Percentiles rank a stretch among this genome's conserved stretches.
phyloP scores from a whole-genome alignment of 352 stramenopile genomes.

The Globisporangium paddicum region DNA sequence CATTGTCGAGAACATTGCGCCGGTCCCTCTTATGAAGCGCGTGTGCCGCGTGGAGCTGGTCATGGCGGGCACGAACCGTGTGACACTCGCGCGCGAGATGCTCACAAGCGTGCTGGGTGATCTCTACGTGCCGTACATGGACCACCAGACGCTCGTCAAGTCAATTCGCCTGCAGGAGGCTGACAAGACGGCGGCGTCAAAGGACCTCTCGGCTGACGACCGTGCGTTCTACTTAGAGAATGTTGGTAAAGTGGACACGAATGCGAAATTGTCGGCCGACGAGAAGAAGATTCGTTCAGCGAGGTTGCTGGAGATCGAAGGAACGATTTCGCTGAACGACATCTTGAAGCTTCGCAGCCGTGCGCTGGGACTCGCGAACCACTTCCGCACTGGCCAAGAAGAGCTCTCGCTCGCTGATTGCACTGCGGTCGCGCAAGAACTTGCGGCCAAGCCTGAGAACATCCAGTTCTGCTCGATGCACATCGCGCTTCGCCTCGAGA shows the following conservation, averaged over 20 bases:
- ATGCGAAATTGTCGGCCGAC: conserved; percentile 32
- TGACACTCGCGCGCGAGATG: conserved; percentile 39
- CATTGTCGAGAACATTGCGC: conserved; percentile 52
- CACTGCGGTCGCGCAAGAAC: conserved; percentile 34
- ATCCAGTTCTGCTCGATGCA: conserved; percentile 54
- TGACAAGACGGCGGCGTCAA: conserved; percentile 31
- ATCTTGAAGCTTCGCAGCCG: conserved; percentile 44
- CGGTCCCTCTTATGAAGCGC: conserved; percentile 41
- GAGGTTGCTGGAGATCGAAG: conserved; percentile 37
- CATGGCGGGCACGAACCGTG: conserved; percentile 28
- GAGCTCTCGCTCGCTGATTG: conserved; percentile 40
- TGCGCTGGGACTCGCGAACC: conserved; percentile 30
- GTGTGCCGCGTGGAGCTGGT: conserved; percentile 35
- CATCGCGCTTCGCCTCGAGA: conserved; percentile 44
- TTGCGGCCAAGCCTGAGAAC: conserved; percentile 33
- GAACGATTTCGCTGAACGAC: conserved; percentile 36
- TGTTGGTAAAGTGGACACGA: conserved; percentile 38
- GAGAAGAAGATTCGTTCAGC: conserved; percentile 37
- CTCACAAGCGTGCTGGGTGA: conserved; percentile 44
- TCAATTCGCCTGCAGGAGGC: conserved; percentile 41
- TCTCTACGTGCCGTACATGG: conserved; percentile 49
- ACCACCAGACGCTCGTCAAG: conserved; percentile 48
- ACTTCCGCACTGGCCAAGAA: conserved; percentile 33
- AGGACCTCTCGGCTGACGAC: conserved; percentile 38
- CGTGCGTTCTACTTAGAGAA: conserved; percentile 46